Evolutionary conservation across 2,329 filamentous ascomycete species (phyloP).

Genomic region (Sclerotinia spermophila): DNA sequence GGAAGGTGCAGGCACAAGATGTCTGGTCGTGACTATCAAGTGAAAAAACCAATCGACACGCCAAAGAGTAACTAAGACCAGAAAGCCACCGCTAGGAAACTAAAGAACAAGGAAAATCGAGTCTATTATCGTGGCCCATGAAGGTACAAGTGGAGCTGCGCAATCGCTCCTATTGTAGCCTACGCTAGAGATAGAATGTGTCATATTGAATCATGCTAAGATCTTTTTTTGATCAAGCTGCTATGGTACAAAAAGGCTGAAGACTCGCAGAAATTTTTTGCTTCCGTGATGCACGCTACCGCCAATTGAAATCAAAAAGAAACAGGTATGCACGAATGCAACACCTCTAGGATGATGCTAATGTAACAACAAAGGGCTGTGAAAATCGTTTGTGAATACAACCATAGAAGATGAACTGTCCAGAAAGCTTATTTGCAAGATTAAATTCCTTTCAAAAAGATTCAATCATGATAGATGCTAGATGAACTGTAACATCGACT

Average conservation of each 20-base stretch:
- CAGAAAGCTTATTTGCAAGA: conserved; percentile 8
- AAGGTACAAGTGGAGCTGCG: conserved; percentile 37
- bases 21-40: conserved; percentile 31
- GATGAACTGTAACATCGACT: conserved; percentile 27
- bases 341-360: conserved; percentile 32
- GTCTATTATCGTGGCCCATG: conserved; percentile 32
- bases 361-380: conserved; percentile 38
- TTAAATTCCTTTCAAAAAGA: conserved; percentile 6
- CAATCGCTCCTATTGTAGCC: conserved; percentile 36
- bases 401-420: conserved; percentile 27
- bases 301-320: conserved; percentile 30
- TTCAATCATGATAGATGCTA: conserved; percentile 17
- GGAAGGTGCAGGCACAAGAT: conserved; percentile 33
- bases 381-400: conserved; percentile 38
- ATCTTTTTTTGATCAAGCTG: conserved; percentile 35
- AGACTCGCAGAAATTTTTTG: conserved; percentile 26
- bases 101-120: conserved; percentile 24
- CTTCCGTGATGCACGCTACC: conserved; percentile 33
- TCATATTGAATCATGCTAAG: conserved; percentile 32
- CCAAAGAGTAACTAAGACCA: conserved; percentile 22
- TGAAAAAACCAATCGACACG: conserved; percentile 30
- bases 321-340: conserved; percentile 27
- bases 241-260: conserved; percentile 37
- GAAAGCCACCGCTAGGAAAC: conserved; percentile 27
- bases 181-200: conserved; percentile 33